A percentile compares a stretch with the other conserved stretches of the same genome.
phyloP scores from a whole-genome alignment of 257 asterid genomes.

The Oldenlandia corymbosa region DNA sequence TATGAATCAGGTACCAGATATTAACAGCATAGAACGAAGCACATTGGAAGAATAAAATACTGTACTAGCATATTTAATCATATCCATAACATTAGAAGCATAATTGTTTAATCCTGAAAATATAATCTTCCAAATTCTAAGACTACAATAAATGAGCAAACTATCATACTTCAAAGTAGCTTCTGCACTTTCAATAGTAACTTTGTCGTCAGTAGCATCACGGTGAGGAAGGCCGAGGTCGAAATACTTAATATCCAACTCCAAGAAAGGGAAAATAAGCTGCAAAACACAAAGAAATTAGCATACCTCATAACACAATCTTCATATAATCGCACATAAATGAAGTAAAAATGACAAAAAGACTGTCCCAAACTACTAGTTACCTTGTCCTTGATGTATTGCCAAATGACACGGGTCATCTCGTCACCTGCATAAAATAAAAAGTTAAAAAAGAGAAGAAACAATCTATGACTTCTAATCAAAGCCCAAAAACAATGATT shows the following conservation, averaged over 20 bases:
- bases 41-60: background rate
- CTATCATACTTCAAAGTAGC: constrained; percentile 88
- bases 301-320: constrained; percentile 14
- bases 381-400: constrained; percentile 90
- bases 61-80: background rate
- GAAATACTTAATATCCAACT: constrained; percentile 90
- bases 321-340: background rate
- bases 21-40: background rate
- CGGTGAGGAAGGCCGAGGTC: constrained; percentile 97
- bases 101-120: background rate
- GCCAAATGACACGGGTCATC: constrained; percentile 98
- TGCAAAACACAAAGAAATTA: constrained; percentile 19
- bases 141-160: background rate
- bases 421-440: constrained; percentile 90
- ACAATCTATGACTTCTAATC: background rate
- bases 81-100: background rate
- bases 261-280: constrained; percentile 90
- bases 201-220: constrained; percentile 94
- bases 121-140: background rate
- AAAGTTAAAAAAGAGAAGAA: constrained; percentile 12
- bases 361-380: constrained; percentile 9
- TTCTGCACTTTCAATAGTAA: constrained; percentile 95
- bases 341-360: background rate
- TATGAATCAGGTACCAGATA: background rate
- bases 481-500: background rate